These are phyloP conservation scores for Grifola frondosa DNA, from an alignment of 1,284 basidiomycete species.

Conservation along the genomic window DNA sequence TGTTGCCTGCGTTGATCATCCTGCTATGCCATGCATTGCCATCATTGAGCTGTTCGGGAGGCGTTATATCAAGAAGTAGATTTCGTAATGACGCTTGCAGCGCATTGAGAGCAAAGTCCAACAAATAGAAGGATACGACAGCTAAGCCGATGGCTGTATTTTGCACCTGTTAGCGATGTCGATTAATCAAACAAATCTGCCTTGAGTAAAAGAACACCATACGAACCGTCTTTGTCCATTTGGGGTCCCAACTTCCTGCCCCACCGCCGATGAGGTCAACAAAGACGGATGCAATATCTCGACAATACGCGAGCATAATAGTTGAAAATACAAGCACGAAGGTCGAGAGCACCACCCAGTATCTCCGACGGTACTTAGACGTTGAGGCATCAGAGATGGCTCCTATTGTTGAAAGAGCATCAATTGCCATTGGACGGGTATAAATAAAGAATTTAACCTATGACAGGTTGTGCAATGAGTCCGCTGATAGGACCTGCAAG, in stretches of 20 bases:
- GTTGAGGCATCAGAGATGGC: constrained; percentile 92
- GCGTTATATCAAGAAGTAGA: constrained; percentile 87
- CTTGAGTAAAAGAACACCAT: not conserved
- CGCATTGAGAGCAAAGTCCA: constrained; percentile 95
- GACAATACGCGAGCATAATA: constrained; percentile 82
- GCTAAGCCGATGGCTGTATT: constrained; percentile 81
- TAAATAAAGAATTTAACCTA: constrained; percentile 33
- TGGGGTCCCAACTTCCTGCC: constrained; percentile 89
- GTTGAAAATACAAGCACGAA: constrained; percentile 70
- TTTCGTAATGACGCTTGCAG: constrained; percentile 92
- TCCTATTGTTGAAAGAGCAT: constrained; percentile 43
- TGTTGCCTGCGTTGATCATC: constrained; percentile 94
- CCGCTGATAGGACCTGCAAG: constrained; percentile 95
- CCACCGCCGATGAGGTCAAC: constrained; percentile 80
- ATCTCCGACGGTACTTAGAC: constrained; percentile 85
- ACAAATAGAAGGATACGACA: constrained; percentile 87
- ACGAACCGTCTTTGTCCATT: constrained; percentile 58
- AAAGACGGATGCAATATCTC: constrained; percentile 69
- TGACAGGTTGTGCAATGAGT: constrained; percentile 91
- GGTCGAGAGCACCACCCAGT: constrained; percentile 87
- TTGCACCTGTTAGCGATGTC: constrained; percentile 47
- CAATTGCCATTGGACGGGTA: not conserved
- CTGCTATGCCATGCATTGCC: constrained; percentile 99
- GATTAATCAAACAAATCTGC: not conserved
- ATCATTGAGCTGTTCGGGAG: constrained; percentile 82